Evolutionary conservation across 495 filamentous ascomycete genomes (phyloP), one percentile per base, ranked within the genome.

Genomic region (Coniosporium apollinis): DNA sequence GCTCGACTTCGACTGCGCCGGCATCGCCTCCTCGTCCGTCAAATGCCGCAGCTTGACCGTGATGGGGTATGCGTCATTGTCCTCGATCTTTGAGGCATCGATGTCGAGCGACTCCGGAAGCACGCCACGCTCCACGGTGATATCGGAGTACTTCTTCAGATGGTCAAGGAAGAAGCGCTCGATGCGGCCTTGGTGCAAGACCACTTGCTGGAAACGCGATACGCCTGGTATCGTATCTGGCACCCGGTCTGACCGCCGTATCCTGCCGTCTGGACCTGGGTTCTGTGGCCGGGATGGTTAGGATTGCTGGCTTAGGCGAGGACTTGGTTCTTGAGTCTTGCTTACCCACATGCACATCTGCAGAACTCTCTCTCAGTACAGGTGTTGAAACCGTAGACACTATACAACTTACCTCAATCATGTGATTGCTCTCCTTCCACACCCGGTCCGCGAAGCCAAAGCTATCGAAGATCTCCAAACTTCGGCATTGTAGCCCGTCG

Each of bases 391-490:
- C n/a, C n/a, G n/a, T n/a, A n/a, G n/a, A n/a, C n/a, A n/a, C n/a
- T n/a, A 37, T 17, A 9, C 19, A 34, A 19, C 18, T 18, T n/a
- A 14, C 34, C 40, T 53, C 54, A 6, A 60, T 45, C 55, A 70
- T 62, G 37, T 70, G 61, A 46, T 70, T 66, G 6, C 62, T 59
- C 41, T 79, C 76, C 26, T 73, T 68, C 58, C 62, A 66, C 5
- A 64, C 65, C 11, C 66, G 60, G 37, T 79, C 67, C 2, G 57
- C 66, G 36, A 80, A 67, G 4, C 70, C 74, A 44, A 80, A 70
- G 37, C 67, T 70, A 36, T 82, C 75, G 17, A 79, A 69, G 10
- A 78, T 66, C 48, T 79, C 74, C 10, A 75, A 45, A 3, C 62
- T 74, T n/a, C 75, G 63, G 20, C 56, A 50, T 41, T 67, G 57